Base-by-base conservation (phyloP, 768 basidiomycete species). In the Ramaria rubella region DNA sequence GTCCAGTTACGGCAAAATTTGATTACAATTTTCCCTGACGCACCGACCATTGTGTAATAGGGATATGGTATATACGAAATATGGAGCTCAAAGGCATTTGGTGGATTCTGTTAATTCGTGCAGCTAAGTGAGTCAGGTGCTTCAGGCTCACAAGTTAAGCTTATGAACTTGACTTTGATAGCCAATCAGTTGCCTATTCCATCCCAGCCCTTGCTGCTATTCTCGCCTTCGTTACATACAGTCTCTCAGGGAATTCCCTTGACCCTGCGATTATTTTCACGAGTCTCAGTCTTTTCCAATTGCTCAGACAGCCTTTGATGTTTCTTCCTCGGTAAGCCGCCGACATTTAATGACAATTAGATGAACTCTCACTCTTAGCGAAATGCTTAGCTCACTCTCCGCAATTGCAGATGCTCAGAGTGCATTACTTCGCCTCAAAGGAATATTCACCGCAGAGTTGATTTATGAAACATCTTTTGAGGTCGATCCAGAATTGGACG, bases 241-340 rank as follows among this genome's bases (percentile, higher is more conserved):
- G 81, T 1, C 71, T 75, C 17, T 76, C 77, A 2, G 75, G 77
- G 12, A 66, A 77, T 54, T 68, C 69, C 15, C 81, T 87, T 61
- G 79, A 86, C 65, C 78, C 82, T 23, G 85, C 85, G 1, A 70
- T 84, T 56, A 83, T 87, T 53, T 89, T 89, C 67, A 72, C 85
- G 5, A 82, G 79, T 23, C 70, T 87, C 53, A 78, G 81, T 58
- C 69, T 85, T 54, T 52, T 52, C 21, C 70, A 82, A 72, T 75
- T 87, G 19, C 77, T 87, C 34, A 78, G 85, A 14, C 85, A 86
- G 66, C 85, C 85, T 0, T 78, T 85, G 74, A 78, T 82, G 78
- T 81, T 81, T 66, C 69, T 85, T 34, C 82, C 82, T 12, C 77
- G 82, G 44, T 46, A 14, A 46, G 11, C n/a, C n/a, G n/a, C n/a